Percentiles rank a stretch among this genome's conserved stretches.
Conservation (phyloP, 2,329 filamentous ascomycete species). For the Sphaerulina musiva region DNA sequence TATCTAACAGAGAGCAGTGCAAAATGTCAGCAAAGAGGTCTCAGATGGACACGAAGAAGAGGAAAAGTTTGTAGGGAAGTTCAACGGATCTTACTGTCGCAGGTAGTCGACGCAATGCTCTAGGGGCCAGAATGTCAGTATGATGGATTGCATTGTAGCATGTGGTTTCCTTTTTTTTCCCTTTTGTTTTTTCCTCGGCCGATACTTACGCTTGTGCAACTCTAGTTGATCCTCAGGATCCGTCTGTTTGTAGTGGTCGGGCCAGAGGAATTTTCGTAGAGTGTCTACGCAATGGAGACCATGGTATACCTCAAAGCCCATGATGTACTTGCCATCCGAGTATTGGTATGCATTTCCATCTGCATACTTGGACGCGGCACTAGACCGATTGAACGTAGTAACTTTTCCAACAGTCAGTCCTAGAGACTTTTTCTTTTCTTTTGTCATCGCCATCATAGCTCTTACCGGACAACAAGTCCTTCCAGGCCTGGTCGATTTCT, state of each 20-base stretch:
- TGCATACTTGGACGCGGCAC: neutral
- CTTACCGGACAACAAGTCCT: slow-evolving; percentile 5
- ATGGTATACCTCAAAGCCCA: slow-evolving; percentile 9
- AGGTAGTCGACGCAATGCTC: slow-evolving; percentile 9
- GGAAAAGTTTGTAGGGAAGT: too few species aligned
- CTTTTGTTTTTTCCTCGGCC: too few species aligned
- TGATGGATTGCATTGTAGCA: too few species aligned
- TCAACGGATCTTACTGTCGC: too few species aligned
- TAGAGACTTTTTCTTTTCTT: too few species aligned
- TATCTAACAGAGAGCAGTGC: too few species aligned
- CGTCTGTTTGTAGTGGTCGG: slow-evolving; percentile 4
- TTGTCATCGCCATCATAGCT: too few species aligned
- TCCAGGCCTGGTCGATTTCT: slow-evolving; percentile 7
- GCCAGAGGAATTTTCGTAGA: slow-evolving; percentile 6
- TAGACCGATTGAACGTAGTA: slow-evolving; percentile 6
- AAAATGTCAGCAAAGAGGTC: too few species aligned
- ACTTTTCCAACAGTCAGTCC: neutral
- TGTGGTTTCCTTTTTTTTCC: too few species aligned
- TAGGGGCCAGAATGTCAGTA: neutral
- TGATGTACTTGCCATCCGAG: slow-evolving; percentile 5
- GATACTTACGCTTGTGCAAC: slow-evolving; percentile 2
- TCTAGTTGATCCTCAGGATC: slow-evolving; percentile 6
- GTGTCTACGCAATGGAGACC: slow-evolving; percentile 10
- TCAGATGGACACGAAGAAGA: too few species aligned
- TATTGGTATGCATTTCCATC: slow-evolving; percentile 2